Evolutionary conservation across 495 filamentous ascomycete species (phyloP), one percentile per base, ranked within the genome.

Genomic region (Penicillium atrosanguineum): DNA sequence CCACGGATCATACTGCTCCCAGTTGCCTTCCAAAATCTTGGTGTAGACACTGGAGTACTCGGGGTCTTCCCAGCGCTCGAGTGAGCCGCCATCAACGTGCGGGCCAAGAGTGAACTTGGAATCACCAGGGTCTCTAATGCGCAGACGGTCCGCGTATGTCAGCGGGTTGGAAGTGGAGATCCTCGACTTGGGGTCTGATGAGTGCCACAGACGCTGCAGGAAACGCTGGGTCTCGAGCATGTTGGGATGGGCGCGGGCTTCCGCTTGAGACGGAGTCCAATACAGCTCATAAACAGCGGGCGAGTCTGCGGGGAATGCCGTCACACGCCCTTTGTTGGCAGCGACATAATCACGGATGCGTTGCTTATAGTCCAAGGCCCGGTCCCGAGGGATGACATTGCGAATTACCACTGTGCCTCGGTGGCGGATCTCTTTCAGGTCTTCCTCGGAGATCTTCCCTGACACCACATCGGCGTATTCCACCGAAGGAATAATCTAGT

Each of bases 241-340:
- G 45, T 87, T 85, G 9, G 86, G 79, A 66, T 96, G 87, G 0
- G 80, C 74, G 15, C 91, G 81, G 11, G 91, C 90, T 38, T 82
- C 78, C 25, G 88, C 72, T 61, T 96, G 91, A 4, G 86, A 72
- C 7, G 83, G 80, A 1, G 88, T 87, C 91, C 91, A 96, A 73
- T 96, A 96, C 3, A 96, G 74, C 63, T 96, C 91, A 61, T 86
- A 92, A 4, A 96, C 90, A 46, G 90, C 85, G 0, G 90, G 91
- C 12, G 78, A 79, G 18, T 82, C 75, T 1, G 76, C 49, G 0
- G 83, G 83, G 58, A 86, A 82, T 9, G 82, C 72, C 38, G 73
- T 77, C 7, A 75, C 70, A 25, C 57, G 63, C 25, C 69, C 70
- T 38, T 69, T 47, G 57, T 89, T 90, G 23, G 77, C 71, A 21